These are phyloP conservation scores for Echinosophora koreensis DNA, from an alignment of 306 rosid species.

Conservation along the genomic window DNA sequence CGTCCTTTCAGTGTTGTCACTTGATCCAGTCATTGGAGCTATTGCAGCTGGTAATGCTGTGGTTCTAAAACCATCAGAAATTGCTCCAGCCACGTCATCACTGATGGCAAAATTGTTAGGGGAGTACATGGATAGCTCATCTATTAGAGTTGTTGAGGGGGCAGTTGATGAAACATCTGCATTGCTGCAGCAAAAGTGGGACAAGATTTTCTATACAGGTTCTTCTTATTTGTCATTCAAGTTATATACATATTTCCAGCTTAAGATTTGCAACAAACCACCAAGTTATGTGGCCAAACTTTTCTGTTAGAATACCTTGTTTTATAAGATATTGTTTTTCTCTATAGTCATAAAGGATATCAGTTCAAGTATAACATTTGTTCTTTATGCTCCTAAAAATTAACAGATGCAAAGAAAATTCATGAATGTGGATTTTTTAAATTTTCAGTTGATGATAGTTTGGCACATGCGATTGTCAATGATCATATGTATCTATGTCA, in stretches of 20 bases:
- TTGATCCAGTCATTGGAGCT: constrained; percentile 97
- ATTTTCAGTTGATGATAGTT: constrained; percentile 12
- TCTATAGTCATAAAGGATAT: neutral
- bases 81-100: constrained; percentile 89
- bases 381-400: neutral
- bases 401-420: neutral
- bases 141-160: constrained; percentile 88
- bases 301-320: constrained; percentile 1
- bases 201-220: constrained; percentile 99
- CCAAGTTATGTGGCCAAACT: constrained; percentile 16
- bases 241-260: constrained; percentile 3
- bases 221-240: constrained; percentile 37
- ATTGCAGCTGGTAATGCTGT: constrained; percentile 97
- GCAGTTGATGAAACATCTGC: constrained; percentile 85
- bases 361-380: neutral
- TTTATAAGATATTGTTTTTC: neutral
- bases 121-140: constrained; percentile 80
- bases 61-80: constrained; percentile 96
- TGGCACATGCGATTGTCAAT: constrained; percentile 8
- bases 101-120: constrained; percentile 73
- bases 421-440: neutral
- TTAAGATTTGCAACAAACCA: neutral
- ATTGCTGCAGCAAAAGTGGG: constrained; percentile 96
- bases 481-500: constrained; percentile 11
- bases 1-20: constrained; percentile 79